Base-by-base conservation (phyloP, 768 basidiomycete species). In the Kwoniella pini region DNA sequence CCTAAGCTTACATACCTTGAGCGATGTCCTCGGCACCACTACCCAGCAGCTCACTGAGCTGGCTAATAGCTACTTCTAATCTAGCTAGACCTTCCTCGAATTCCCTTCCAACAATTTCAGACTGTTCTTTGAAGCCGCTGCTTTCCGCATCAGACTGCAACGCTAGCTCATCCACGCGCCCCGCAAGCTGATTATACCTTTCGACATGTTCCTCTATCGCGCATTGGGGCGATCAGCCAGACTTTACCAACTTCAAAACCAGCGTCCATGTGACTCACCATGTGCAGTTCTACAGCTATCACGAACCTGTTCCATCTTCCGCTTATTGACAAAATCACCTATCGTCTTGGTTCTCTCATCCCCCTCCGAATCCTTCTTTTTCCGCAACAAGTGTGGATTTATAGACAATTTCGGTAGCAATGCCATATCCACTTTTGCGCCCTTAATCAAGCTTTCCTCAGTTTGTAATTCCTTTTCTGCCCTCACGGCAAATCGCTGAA, bases 281-380 rank as follows among this genome's bases (percentile, higher is more conserved):
- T 75, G 68, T 5, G 64, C 60, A 5, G 42, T 51, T 36, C 62
- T 52, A 64, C 76, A 77, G 10, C 54, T 64, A 17, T 75, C 70
- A 22, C 66, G 43, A 31, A 79, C 77, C 42, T 67, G 64, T 61
- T 71, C 64, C 77, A 79, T 77, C 66, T 71, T 69, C 30, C 58
- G 43, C 10, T 55, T 53, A 64, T 71, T 71, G 11, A 79, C 74
- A 55, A 59, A 77, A 51, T 72, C 76, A 13, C 60, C 76, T 52
- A 79, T 38, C 0, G 64, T 75, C 66, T 70, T 62, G 26, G 33
- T 28, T 52, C 48, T 73, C 22, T 67, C 54, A 13, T 59, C 61
- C 22, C 48, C 33, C 22, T 63, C 64, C 11, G n/a, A 19, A 27
- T 67, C 62, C 51, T 52, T 66, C 62, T 63, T 69, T 57, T 64